Conservation (phyloP, 768 basidiomycete genomes). For the Termitomyces bulborhizus region DNA sequence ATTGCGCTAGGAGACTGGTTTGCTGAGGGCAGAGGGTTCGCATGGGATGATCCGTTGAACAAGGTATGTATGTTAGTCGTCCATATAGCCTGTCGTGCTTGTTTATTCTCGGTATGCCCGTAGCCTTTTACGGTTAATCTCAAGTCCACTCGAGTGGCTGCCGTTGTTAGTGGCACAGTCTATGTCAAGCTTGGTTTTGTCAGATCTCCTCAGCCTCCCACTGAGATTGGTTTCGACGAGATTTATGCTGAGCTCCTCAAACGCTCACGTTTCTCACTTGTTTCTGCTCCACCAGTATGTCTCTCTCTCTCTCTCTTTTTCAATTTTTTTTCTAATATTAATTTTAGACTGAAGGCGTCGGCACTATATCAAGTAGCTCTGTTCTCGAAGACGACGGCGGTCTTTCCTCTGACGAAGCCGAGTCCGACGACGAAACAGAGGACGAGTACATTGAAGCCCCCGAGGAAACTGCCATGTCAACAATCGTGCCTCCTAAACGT, state of each 20-base stretch:
- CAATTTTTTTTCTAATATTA: not conserved
- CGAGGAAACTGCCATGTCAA: not conserved
- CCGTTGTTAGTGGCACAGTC: conserved; percentile 33
- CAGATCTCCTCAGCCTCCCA: conserved; percentile 33
- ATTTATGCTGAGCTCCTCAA: conserved; percentile 60
- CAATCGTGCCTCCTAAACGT: not conserved
- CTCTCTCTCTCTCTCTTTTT: not conserved
- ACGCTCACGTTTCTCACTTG: conserved; percentile 57
- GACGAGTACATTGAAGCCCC: not conserved
- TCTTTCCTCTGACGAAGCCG: conserved; percentile 42
- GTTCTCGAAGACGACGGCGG: conserved; percentile 76
- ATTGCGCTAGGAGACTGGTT: conserved; percentile 86
- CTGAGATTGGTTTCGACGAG: conserved; percentile 48
- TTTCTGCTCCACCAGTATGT: conserved; percentile 74
- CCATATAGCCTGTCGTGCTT: not conserved
- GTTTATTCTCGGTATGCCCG: not conserved
- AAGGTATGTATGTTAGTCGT: conserved; percentile 52
- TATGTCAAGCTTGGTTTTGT: conserved; percentile 44
- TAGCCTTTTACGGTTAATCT: conserved; percentile 22
- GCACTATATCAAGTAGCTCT: conserved; percentile 70
- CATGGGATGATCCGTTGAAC: conserved; percentile 61
- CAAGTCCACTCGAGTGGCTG: conserved; percentile 35
- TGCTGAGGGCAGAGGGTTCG: conserved; percentile 29
- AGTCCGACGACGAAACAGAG: conserved; percentile 19
- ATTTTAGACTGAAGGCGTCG: conserved; percentile 75